Evolutionary conservation across 805 yeast species (phyloP).

Genomic region (Suhomyces prunicola): DNA sequence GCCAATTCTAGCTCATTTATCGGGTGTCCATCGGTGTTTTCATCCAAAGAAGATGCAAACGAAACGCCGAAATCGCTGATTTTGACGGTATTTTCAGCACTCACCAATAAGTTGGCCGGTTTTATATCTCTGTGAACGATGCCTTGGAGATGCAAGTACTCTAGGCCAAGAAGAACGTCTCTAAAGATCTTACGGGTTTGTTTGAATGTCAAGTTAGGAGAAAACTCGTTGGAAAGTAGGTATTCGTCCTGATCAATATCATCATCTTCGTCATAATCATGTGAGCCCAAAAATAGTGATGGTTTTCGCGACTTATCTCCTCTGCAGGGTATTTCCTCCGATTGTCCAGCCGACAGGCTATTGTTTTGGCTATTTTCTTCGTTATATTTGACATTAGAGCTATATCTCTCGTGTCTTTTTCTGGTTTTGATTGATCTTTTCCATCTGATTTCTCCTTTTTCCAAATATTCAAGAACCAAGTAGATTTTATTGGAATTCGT

Average conservation of each 20-base stretch:
- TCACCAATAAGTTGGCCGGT: slow-evolving; percentile 84
- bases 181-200: slow-evolving; percentile 71
- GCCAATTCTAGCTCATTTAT: slow-evolving; percentile 74
- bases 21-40: slow-evolving; percentile 42
- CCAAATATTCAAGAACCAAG: slow-evolving; percentile 83
- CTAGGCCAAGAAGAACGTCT: slow-evolving; percentile 84
- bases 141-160: slow-evolving; percentile 85
- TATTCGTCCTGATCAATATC: slow-evolving; percentile 17
- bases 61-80: slow-evolving; percentile 98
- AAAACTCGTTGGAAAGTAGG: slow-evolving; percentile 19
- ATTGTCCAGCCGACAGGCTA: not conserved
- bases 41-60: slow-evolving; percentile 52
- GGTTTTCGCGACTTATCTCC: slow-evolving; percentile 13
- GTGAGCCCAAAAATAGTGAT: not conserved
- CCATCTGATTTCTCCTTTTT: slow-evolving; percentile 91
- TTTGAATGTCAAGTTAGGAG: slow-evolving; percentile 63
- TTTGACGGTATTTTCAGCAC: slow-evolving; percentile 70
- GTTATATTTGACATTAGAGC: not conserved
- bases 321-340: slow-evolving; percentile 44
- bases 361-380: not conserved
- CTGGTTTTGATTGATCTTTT: slow-evolving; percentile 22
- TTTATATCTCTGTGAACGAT: slow-evolving; percentile 94
- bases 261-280: slow-evolving; percentile 2
- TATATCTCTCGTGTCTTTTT: slow-evolving; percentile 5
- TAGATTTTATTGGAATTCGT: slow-evolving; percentile 78